Evolutionary conservation across 2,329 filamentous ascomycete genomes (phyloP).

Genomic region (Fonsecaea pugnacius): DNA sequence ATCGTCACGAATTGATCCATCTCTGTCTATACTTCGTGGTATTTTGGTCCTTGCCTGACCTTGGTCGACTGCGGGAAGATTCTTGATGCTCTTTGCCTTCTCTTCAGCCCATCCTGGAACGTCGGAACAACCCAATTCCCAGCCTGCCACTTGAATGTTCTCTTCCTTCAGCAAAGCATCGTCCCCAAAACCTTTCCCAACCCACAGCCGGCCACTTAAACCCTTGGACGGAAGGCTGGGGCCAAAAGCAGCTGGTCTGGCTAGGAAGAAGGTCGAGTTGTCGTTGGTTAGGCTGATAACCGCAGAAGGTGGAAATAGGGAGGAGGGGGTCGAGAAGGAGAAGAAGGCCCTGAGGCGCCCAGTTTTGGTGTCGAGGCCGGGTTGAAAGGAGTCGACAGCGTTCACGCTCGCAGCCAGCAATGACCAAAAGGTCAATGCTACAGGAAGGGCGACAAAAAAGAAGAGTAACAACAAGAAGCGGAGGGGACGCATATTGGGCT

Average conservation of each 20-base stretch:
- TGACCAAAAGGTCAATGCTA: conserved; percentile 54
- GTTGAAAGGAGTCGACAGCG: conserved; percentile 41
- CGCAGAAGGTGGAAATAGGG: conserved; percentile 91
- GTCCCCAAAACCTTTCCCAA: conserved; percentile 88
- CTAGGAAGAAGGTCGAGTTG: conserved; percentile 95
- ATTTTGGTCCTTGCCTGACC: conserved; percentile 18
- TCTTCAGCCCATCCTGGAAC: conserved; percentile 82
- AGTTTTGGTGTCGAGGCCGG: conserved; percentile 46
- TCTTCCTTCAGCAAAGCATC: conserved; percentile 67
- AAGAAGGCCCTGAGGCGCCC: conserved; percentile 63
- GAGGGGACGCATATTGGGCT: conserved; percentile 51
- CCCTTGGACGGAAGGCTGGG: conserved; percentile 75
- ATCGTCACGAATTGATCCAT: conserved; percentile 12
- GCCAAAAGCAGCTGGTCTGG: conserved; percentile 90
- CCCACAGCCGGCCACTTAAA: conserved; percentile 88
- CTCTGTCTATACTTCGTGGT: conserved; percentile 17
- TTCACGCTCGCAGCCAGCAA: conserved; percentile 41
- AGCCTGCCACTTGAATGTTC: conserved; percentile 62
- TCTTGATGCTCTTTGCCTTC: conserved; percentile 51
- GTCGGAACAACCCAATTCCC: conserved; percentile 93
- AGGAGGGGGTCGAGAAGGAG: conserved; percentile 76
- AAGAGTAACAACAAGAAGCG: conserved; percentile 52
- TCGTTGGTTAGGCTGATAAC: conserved; percentile 96
- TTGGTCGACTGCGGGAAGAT: conserved; percentile 20
- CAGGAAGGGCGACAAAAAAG: conserved; percentile 54